Base-by-base conservation (phyloP, 2,329 filamentous ascomycete species). In the Arthrobotrys entomopaga region DNA sequence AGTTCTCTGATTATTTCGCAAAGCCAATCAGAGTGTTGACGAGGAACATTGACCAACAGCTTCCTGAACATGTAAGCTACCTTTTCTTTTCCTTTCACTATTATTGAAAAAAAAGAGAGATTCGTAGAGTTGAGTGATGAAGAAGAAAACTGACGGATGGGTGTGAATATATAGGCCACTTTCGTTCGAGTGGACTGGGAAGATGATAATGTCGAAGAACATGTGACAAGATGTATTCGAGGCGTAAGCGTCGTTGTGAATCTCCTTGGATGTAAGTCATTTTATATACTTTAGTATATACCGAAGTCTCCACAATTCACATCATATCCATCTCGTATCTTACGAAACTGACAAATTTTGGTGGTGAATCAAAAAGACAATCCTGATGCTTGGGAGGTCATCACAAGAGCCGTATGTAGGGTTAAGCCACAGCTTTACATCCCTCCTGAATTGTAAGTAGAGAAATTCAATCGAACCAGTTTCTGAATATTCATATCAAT, bases 401-500 rank as follows among this genome's bases (percentile, higher is more conserved):
- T 74, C 22, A 74, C 70, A 15, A 74, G 57, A 67, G 70, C 70
- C 15, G 70, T 74, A 15, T 74, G 70, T 43, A 49, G 50, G 29
- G 57, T 63, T 59, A 74, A 74, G 58, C 70, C 70, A 46, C 63
- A 67, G 40, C 70, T 74, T 16, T 74, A 74, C 38, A 74, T 74
- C 26, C 70, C 70, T 48, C 70, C 70, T 24, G 70, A 74, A n/a
- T 74, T 74, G 70, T 74, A 67, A 74, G 70, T 63, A 5, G 26
- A 4, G n/a, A 26, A 11, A 29, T 29, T n/a, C 56, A 11, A 29
- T n/a, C n/a, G n/a, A 3, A n/a, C 43, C 15, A 20, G 4, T 15
- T 59, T n/a, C 19, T 56, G n/a, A 1, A 48, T 26, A 34, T 61
- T n/a, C 16, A 34, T 34, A n/a, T n/a, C n/a, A n/a, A n/a, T n/a